A percentile compares a stretch with the other conserved stretches of the same genome.
Conservation (phyloP, 192 early-diverging fungal genomes). For the Coemansia javaensis region DNA sequence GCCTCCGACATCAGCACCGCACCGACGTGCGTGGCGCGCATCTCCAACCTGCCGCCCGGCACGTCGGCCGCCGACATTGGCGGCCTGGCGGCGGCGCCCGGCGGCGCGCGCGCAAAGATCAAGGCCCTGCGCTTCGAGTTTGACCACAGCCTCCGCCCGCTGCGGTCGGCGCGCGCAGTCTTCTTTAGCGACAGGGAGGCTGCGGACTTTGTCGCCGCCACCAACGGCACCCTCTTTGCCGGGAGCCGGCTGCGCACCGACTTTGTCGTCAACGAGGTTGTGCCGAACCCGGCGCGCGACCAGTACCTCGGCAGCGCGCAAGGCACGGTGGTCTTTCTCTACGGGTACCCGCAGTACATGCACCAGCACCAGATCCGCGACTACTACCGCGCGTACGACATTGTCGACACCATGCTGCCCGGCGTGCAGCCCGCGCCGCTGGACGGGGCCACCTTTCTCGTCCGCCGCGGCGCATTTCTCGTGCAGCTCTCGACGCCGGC, state of each 20-base stretch:
- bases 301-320: constrained; percentile 21
- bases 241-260: constrained; percentile 12
- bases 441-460: constrained; percentile 23
- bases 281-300: constrained; percentile 17
- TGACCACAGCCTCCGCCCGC: constrained; percentile 19
- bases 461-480: constrained; percentile 32
- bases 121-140: constrained; percentile 31
- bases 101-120: constrained; percentile 1
- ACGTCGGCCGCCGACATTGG: constrained; percentile 22
- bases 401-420: constrained; percentile 36
- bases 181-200: constrained; percentile 24
- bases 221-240: constrained; percentile 13
- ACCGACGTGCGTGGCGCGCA: constrained; percentile 22
- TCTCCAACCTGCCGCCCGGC: constrained; percentile 29
- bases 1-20: constrained; percentile 17
- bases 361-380: constrained; percentile 28
- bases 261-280: constrained; percentile 11
- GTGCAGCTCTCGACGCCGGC: constrained; percentile 29
- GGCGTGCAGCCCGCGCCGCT: constrained; percentile 39
- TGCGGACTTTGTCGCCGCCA: constrained; percentile 8
- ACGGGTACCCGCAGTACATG: constrained; percentile 34
- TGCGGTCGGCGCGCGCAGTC: constrained; percentile 23
- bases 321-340: constrained; percentile 33
- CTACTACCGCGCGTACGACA: constrained; percentile 24
- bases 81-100: constrained; percentile 1